Percentiles rank a stretch among this genome's conserved stretches.
Conservation (phyloP, 1,284 basidiomycete genomes). For the Ganoderma leucocontextum region DNA sequence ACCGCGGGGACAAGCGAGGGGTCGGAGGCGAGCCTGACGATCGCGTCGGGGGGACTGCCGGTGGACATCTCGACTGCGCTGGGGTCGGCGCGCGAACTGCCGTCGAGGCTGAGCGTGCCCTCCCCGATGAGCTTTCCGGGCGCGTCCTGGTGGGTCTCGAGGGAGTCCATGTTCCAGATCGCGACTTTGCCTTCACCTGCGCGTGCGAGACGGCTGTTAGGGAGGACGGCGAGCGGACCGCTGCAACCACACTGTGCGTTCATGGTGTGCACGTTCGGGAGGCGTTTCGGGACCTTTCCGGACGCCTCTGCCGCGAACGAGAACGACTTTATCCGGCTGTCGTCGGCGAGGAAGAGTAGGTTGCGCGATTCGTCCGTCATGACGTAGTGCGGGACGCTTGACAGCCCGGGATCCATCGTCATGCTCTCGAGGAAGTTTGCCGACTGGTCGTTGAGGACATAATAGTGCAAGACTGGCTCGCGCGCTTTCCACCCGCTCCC, state of each 20-base stretch:
- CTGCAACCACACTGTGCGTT: slow-evolving; percentile 33
- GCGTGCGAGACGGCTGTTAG: slow-evolving; percentile 41
- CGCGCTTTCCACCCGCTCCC: slow-evolving; percentile 49
- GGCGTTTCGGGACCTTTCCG: slow-evolving; percentile 12
- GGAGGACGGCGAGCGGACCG: slow-evolving; percentile 43
- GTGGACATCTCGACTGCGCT: slow-evolving; percentile 45
- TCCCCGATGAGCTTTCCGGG: slow-evolving; percentile 40
- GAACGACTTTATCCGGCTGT: slow-evolving; percentile 41
- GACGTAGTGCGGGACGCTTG: slow-evolving; percentile 31
- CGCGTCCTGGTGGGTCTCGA: slow-evolving; percentile 43
- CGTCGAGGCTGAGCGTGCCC: slow-evolving; percentile 31
- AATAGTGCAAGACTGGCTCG: slow-evolving; percentile 42
- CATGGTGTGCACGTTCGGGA: slow-evolving; percentile 44
- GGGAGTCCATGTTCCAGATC: slow-evolving; percentile 46
- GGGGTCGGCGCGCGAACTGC: slow-evolving; percentile 39
- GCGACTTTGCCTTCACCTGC: slow-evolving; percentile 43
- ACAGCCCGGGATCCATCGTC: slow-evolving; percentile 30
- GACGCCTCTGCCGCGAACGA: slow-evolving; percentile 22
- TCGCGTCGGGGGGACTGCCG: slow-evolving; percentile 39
- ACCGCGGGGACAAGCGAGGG: slow-evolving; percentile 29
- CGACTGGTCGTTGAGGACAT: slow-evolving; percentile 35
- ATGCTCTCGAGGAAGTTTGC: slow-evolving; percentile 17
- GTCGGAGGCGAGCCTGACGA: slow-evolving; percentile 37
- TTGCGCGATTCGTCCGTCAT: slow-evolving; percentile 37
- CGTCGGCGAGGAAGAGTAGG: slow-evolving; percentile 39